Evolutionary conservation across 805 yeast species (phyloP).

Genomic region (Danielia oregonensis): DNA sequence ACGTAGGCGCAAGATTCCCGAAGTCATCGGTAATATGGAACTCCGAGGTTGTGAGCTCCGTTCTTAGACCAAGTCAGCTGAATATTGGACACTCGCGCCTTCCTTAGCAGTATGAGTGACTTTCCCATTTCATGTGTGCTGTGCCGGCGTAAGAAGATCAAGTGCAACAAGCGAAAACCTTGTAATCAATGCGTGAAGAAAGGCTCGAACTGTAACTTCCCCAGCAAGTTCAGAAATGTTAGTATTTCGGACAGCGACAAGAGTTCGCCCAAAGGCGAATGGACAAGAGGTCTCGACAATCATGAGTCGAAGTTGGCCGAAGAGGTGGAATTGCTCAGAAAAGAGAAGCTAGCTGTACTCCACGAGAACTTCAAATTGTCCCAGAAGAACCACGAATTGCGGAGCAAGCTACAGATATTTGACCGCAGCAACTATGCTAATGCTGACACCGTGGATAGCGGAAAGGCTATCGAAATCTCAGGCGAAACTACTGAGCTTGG

Average conservation of each 20-base stretch:
- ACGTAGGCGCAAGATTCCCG: too few species aligned
- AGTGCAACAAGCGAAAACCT: constrained; percentile 17
- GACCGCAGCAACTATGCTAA: neutral
- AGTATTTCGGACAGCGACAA: neutral
- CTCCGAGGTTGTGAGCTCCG: neutral
- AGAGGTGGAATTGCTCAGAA: constrained; percentile 18
- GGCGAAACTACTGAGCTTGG: constrained; percentile 40
- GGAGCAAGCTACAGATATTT: neutral
- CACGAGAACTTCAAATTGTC: constrained; percentile 17
- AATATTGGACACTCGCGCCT: too few species aligned
- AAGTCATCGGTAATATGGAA: too few species aligned
- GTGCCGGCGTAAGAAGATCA: constrained; percentile 17
- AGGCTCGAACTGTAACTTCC: constrained; percentile 14
- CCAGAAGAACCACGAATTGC: constrained; percentile 4
- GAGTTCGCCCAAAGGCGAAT: neutral
- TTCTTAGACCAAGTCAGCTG: too few species aligned
- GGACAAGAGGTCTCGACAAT: neutral
- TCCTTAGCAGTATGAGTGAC: constrained; percentile 8
- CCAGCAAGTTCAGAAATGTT: constrained; percentile 14
- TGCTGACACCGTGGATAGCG: neutral
- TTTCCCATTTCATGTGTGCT: constrained; percentile 17
- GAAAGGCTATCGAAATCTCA: constrained; percentile 19
- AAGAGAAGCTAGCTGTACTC: constrained; percentile 19
- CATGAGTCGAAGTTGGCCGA: constrained; percentile 5
- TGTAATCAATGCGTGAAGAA: constrained; percentile 14